Base-by-base conservation (phyloP, 495 filamentous ascomycete species). In the Talaromyces adpressus region DNA sequence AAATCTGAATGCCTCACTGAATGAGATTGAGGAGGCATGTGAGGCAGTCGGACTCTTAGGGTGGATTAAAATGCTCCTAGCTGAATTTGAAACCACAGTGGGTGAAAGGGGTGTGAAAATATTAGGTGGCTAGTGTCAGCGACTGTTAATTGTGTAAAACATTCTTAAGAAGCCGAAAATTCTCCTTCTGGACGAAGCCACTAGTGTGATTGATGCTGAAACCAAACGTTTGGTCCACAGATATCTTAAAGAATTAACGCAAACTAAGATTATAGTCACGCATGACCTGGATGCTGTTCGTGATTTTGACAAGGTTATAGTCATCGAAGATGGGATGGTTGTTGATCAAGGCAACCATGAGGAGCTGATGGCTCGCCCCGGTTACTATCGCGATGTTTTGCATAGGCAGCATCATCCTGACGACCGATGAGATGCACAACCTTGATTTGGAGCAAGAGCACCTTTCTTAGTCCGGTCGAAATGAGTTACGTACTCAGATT, bases 81-180 rank as follows among this genome's bases (percentile, higher is more conserved):
- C 71, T 16, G 73, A 72, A 8, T 94, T 93, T 69, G 81, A 93
- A 65, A 95, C 92, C 0, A 84, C 88, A 47, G 90, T 97, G 54
- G 91, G 92, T 49, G 91, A 96, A 70, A 84, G 91, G 49, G 92
- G 92, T 6, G 91, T 91, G 68, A 73, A 93, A 22, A 77, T 97
- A 45, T 91, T 86, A 27, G 92, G 92, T 67, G 92, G 92, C 16
- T 92, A 97, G 74, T 93, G 94, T 70, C 92, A 97, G 70, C 86
- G 92, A 56, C 90, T 95, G 67, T 81, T 82, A 12, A 85, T 86
- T 66, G 91, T 92, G 5, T 83, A 92, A 63, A 90, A 89, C n/a
- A 87, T 96, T 34, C 86, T 87, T 32, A 86, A 84, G 8, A 81
- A 96, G 68, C 92, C 92, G 16, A 90, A 89, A 73, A 88, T 97